Evolutionary conservation across 73 alveolate species (phyloP).

Genomic region (Paramecium primaurelia): DNA sequence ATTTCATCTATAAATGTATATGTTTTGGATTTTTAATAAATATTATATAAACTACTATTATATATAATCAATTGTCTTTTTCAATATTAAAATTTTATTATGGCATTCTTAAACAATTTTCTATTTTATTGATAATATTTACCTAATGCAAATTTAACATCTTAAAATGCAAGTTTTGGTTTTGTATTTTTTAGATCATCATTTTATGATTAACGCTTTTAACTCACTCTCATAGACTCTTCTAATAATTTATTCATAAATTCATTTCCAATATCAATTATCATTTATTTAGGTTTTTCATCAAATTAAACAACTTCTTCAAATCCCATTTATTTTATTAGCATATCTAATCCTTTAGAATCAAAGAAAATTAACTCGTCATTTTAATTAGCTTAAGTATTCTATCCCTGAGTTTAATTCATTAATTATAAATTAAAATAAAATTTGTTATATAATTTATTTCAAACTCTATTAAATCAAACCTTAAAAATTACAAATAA

Average conservation of each 20-base stretch:
- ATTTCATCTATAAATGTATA: neutral
- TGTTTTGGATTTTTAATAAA: neutral
- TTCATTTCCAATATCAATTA: conserved; percentile 9
- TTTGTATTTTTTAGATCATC: neutral
- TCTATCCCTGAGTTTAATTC: neutral
- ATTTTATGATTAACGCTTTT: neutral
- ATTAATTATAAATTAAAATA: neutral
- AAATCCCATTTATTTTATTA: neutral
- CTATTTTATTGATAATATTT: neutral
- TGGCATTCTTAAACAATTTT: conserved; percentile 9
- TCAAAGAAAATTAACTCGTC: neutral
- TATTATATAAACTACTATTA: too few relatives aligned
- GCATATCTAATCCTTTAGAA: neutral
- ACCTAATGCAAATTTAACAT: neutral
- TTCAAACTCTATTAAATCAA: too few relatives aligned
- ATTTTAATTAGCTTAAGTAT: neutral
- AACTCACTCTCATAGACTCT: conserved; percentile 15
- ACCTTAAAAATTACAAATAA: too few relatives aligned
- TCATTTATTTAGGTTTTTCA: neutral
- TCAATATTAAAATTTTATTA: neutral
- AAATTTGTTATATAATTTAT: too few relatives aligned
- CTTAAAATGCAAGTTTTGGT: neutral
- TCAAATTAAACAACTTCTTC: neutral
- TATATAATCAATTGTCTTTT: neutral
- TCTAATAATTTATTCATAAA: neutral